Evolutionary conservation across 2,329 filamentous ascomycete species (phyloP), one percentile per base, ranked within the genome.

Genomic region (Diatrype stigma): DNA sequence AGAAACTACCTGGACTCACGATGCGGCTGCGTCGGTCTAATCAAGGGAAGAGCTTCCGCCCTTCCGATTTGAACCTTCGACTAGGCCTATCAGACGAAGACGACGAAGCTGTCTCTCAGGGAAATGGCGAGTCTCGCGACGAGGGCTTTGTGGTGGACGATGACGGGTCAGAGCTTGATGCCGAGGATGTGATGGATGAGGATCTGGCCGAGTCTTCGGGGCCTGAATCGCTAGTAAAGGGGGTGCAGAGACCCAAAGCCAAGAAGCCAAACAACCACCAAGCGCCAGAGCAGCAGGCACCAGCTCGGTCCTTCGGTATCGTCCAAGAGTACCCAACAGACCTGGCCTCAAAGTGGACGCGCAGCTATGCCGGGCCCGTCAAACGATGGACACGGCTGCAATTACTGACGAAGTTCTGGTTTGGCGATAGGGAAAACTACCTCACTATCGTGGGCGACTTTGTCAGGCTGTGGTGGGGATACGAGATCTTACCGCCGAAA

Each of bases 1-100:
- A 46, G 19, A 14, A 40, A 12, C 10, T 40, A 17, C 19, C 37
- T 12, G 12, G 37, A 40, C 17, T 40, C 11, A 47, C 47, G 38
- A 67, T 67, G 65, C 58, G 59, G 48, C 61, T 64, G 46, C 61
- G 64, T 51, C 57, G 59, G 53, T 63, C 63, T 51, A 66, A 67
- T 45, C 57, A 59, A 37, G 49, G 50, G 19, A 66, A 64, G 51
- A 56, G 50, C 12, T 65, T 61, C 44, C 52, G 54, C 26, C 50
- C 58, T 44, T 55, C 56, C n/a, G 56, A 63, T 45, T 51, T 52
- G 19, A 42, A 38, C 23, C 48, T 52, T 16, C 46, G 52, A 44
- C 19, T 59, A 12, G 59, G 56, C 35, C 47, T 53, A 42, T 63
- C 61, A 17, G 63, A 64, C 50, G 58, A 54, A 11, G 62, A 65